Percentiles rank a stretch among this genome's conserved stretches.
These are phyloP conservation scores for Trametes gibbosa DNA, from an alignment of 768 basidiomycete genomes.

Conservation along the genomic window DNA sequence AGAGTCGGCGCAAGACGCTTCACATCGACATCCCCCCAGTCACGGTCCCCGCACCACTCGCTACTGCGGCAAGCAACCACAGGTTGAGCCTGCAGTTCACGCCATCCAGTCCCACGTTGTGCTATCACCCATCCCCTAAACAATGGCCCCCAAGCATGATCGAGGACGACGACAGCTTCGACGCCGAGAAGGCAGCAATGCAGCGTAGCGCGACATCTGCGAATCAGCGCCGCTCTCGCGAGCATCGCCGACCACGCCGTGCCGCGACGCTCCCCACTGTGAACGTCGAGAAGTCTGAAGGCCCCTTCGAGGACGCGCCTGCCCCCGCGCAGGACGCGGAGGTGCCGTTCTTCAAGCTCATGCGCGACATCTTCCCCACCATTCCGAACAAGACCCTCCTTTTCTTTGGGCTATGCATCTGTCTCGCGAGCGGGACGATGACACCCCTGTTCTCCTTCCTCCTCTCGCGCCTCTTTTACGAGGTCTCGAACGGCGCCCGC, in stretches of 20 bases:
- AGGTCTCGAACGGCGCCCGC: constrained; percentile 69
- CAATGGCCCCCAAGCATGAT: constrained; percentile 27
- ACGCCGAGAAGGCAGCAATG: constrained; percentile 40
- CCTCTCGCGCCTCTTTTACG: constrained; percentile 75
- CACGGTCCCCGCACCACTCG: constrained; percentile 33
- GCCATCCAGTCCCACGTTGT: constrained; percentile 47
- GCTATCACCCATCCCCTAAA: constrained; percentile 28
- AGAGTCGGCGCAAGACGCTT: constrained; percentile 39
- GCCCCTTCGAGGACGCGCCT: constrained; percentile 22
- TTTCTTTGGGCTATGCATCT: constrained; percentile 64
- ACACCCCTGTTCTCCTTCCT: constrained; percentile 93
- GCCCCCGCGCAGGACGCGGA: constrained; percentile 22
- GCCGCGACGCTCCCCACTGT: constrained; percentile 22
- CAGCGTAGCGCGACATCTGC: constrained; percentile 32
- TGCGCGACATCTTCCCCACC: constrained; percentile 60
- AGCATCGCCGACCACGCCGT: constrained; percentile 33
- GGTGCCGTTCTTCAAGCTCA: constrained; percentile 42
- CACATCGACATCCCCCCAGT: constrained; percentile 36
- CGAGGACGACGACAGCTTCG: constrained; percentile 40
- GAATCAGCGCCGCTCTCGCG: constrained; percentile 10
- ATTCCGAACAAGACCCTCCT: constrained; percentile 74
- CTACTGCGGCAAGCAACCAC: constrained; percentile 37
- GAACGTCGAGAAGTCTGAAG: constrained; percentile 25
- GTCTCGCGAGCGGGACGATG: constrained; percentile 73
- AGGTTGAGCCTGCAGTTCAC: constrained; percentile 66